Conservation (phyloP, 176 grass and related monocot species). For the Oryza meyeriana region DNA sequence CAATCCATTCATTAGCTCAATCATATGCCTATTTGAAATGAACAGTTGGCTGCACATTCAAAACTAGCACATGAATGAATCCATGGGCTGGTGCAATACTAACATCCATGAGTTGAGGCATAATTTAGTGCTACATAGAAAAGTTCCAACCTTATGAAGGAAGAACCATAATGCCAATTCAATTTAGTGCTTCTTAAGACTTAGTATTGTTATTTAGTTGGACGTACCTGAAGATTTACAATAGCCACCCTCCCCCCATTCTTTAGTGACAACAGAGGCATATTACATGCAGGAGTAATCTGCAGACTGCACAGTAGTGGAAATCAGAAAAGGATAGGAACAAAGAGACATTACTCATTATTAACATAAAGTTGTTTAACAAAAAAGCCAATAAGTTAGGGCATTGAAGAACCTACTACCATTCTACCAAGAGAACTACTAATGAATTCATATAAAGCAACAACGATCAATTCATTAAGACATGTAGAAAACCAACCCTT, state of each 20-base stretch:
- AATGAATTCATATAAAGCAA: slow-evolving; percentile 1
- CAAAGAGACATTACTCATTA: background rate
- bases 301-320: slow-evolving; percentile 59
- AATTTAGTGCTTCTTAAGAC: background rate
- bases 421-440: background rate
- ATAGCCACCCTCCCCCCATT: slow-evolving; percentile 79
- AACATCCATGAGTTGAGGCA: background rate
- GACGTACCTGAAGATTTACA: slow-evolving; percentile 89
- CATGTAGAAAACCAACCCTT: background rate
- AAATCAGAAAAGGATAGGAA: slow-evolving; percentile 31
- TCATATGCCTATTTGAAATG: no score
- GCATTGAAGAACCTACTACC: slow-evolving; percentile 2
- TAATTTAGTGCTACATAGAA: background rate
- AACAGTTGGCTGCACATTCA: no score
- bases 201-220: background rate
- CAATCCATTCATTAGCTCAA: no score
- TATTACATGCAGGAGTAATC: slow-evolving; percentile 97
- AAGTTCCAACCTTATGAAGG: background rate
- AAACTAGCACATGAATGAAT: no score
- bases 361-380: slow-evolving; percentile 9
- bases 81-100: no score
- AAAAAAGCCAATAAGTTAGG: background rate
- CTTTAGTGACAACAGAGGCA: slow-evolving; percentile 71
- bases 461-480: background rate
- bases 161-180: background rate